Evolutionary conservation across 345 rosid genomes (phyloP), one percentile per base, ranked within the genome.

Genomic region (Acer saccharum): DNA sequence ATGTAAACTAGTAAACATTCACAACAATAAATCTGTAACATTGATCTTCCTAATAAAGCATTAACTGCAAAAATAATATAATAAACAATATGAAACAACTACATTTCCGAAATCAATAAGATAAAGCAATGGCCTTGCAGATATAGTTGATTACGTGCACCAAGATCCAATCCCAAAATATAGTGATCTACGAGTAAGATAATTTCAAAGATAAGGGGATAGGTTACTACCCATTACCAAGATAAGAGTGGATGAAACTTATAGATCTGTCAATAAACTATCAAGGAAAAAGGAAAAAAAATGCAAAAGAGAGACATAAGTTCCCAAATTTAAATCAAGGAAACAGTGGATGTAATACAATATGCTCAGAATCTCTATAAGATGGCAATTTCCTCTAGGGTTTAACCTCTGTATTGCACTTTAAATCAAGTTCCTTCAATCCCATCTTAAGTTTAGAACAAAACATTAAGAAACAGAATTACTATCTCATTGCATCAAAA

Each of bases 401-500:
- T 32, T 75, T 54, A 55, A 52, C n/a, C 18, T 21, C 3, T 16
- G 6, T 16, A 41, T 41, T 67, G 65, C 62, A 65, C 69, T 29
- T 64, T 7, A 25, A 7, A 25, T 32, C 64, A 75, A 11, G 17
- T 65, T 48, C 35, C 50, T 21, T 50, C 50, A 66, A 14, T 35
- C 35, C 5, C 21, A 32, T 21, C 23, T 8, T 3, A 21, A 66
- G 52, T 17, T 63, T 55, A 32, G 50, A 76, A 55, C 18, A 23
- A 76, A 20, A 14, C 46, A 44, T n/a, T 16, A 35, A 57, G 39
- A 11, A 64, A 65, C 11, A 69, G 16, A 27, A 27, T 63, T 25
- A 52, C 58, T 35, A 57, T 23, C 63, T 75, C 52, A 77, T 73
- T 32, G 77, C 21, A 23, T 73, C 44, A 65, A 76, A 72, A 76